Percentiles rank a stretch among this genome's conserved stretches.
These are phyloP conservation scores for Mangifera indica DNA, from an alignment of 345 rosid species.

Conservation along the genomic window DNA sequence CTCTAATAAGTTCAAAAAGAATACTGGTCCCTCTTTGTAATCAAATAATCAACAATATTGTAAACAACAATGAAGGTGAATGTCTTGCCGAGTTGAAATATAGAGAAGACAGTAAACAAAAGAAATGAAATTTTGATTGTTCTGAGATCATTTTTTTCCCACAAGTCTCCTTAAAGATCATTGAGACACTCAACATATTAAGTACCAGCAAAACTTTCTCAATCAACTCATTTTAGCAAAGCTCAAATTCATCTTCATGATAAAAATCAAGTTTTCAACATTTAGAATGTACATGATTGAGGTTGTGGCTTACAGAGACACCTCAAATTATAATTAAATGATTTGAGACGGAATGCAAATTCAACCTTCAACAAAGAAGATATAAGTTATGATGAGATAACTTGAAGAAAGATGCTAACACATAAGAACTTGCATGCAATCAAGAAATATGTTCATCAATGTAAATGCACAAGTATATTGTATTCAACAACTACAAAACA, in stretches of 20 bases:
- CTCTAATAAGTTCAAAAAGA: no score
- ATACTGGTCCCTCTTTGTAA: neutral
- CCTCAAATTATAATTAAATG: neutral
- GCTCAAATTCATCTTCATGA: neutral
- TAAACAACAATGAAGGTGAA: neutral
- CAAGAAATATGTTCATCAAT: no score
- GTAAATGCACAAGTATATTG: no score
- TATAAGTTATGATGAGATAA: neutral
- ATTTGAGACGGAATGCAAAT: neutral
- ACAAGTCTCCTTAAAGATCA: neutral
- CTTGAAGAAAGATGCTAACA: no score
- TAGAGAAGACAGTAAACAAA: neutral
- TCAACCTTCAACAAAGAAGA: conserved; percentile 7
- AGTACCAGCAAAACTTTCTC: neutral
- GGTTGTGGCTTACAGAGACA: neutral
- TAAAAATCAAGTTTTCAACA: neutral
- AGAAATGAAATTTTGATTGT: neutral
- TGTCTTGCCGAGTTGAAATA: neutral
- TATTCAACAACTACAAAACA: neutral
- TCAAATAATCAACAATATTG: neutral
- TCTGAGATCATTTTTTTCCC: neutral
- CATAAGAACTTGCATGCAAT: no score
- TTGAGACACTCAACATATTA: neutral
- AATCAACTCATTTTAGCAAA: neutral
- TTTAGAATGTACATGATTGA: neutral